phyloP scores from a whole-genome alignment of 192 early-diverging fungal species.

The Geranomyces michiganensis region DNA sequence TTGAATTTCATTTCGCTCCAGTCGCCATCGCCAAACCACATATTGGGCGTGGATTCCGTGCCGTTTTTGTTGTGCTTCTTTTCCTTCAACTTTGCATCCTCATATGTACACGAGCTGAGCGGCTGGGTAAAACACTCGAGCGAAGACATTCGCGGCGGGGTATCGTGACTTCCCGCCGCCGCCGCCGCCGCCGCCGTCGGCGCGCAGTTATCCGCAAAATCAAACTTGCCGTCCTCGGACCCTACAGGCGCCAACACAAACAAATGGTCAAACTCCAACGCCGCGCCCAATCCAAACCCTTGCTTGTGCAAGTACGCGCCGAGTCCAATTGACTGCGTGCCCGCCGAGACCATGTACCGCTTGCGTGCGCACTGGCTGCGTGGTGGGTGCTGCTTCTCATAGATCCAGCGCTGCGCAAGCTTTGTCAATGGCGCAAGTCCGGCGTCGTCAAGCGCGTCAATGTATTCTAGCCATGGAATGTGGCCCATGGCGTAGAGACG shows the following conservation, averaged over 20 bases:
- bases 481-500: slow-evolving; percentile 13
- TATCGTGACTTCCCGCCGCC: neutral
- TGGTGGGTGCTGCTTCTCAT: neutral
- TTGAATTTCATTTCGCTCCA: neutral
- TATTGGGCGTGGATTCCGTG: neutral
- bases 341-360: neutral
- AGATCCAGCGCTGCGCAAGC: slow-evolving; percentile 5
- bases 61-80: neutral
- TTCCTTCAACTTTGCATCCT: neutral
- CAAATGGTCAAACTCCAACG: neutral
- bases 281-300: slow-evolving; percentile 4
- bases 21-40: neutral
- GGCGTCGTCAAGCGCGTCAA: slow-evolving; percentile 1
- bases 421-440: slow-evolving; percentile 2
- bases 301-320: slow-evolving; percentile 9
- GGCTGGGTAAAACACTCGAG: slow-evolving; percentile 7
- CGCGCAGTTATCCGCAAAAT: slow-evolving; percentile 5
- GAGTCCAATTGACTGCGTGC: neutral
- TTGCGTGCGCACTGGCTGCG: neutral
- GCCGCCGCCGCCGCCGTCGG: neutral
- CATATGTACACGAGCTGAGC: neutral
- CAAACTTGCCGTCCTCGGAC: neutral
- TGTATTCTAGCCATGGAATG: neutral
- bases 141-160: neutral
- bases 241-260: slow-evolving; percentile 1